Percentiles rank a stretch among this genome's conserved stretches.
phyloP scores from a whole-genome alignment of 805 yeast species.

The Saccharomycopsis malanga region DNA sequence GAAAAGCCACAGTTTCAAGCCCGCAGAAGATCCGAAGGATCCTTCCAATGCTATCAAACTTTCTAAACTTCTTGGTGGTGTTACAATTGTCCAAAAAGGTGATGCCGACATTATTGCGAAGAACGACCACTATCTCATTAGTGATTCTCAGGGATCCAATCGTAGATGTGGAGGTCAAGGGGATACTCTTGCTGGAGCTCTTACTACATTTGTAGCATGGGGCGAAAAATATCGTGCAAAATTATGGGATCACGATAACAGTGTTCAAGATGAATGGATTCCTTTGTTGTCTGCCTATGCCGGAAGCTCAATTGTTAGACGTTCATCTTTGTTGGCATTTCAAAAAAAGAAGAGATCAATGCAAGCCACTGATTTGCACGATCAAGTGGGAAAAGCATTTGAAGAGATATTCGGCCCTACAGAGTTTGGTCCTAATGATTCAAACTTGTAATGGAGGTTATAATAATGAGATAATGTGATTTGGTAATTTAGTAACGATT shows the following conservation, averaged over 20 bases:
- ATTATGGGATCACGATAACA: constrained; percentile 47
- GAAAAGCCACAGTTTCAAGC: constrained; percentile 21
- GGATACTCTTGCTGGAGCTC: constrained; percentile 79
- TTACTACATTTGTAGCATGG: constrained; percentile 84
- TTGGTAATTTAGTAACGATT: too few relatives aligned
- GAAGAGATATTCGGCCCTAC: constrained; percentile 32
- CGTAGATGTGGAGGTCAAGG: constrained; percentile 97
- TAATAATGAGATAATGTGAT: too few relatives aligned
- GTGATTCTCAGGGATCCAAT: constrained; percentile 52
- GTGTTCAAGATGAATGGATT: constrained; percentile 26
- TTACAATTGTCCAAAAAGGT: constrained; percentile 73
- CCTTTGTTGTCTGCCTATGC: constrained; percentile 57
- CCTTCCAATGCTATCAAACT: constrained; percentile 31
- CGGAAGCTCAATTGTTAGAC: constrained; percentile 61
- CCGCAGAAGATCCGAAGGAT: constrained; percentile 8
- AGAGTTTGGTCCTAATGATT: neutral
- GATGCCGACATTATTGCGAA: constrained; percentile 53
- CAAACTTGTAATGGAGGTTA: neutral
- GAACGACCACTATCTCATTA: constrained; percentile 37
- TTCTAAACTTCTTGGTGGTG: constrained; percentile 46
- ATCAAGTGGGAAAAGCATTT: constrained; percentile 58
- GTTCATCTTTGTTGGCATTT: constrained; percentile 61
- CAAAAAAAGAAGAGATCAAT: constrained; percentile 61
- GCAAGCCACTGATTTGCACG: constrained; percentile 79
- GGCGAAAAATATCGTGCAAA: constrained; percentile 48